Conservation (phyloP, 768 basidiomycete genomes). For the Panaeolus papilionaceus region DNA sequence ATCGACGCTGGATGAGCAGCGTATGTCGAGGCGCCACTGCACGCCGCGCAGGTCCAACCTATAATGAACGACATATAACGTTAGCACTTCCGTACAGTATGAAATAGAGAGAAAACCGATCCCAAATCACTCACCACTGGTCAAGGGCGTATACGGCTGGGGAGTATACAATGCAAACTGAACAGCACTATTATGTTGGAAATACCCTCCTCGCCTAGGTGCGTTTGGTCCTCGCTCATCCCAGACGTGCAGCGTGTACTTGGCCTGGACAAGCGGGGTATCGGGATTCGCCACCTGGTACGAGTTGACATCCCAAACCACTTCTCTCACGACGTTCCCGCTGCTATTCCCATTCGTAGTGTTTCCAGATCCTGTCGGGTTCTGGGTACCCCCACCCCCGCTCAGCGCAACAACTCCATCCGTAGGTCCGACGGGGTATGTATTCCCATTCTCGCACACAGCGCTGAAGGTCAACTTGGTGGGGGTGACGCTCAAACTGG, state of each 20-base stretch:
- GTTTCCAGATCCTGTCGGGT: conserved; percentile 53
- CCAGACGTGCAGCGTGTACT: conserved; percentile 81
- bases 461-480: conserved; percentile 82
- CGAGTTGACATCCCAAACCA: conserved; percentile 82
- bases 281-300: conserved; percentile 69
- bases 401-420: conserved; percentile 74
- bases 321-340: conserved; percentile 25
- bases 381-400: conserved; percentile 39
- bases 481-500: conserved; percentile 72
- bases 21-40: conserved; percentile 47
- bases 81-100: background rate
- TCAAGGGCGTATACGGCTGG: conserved; percentile 68
- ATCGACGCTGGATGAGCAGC: conserved; percentile 60
- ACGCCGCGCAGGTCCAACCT: conserved; percentile 66
- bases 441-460: conserved; percentile 85
- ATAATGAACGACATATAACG: background rate
- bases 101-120: background rate
- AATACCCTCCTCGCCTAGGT: conserved; percentile 61
- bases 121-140: conserved; percentile 33
- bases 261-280: conserved; percentile 74
- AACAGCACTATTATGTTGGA: conserved; percentile 72
- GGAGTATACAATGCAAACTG: conserved; percentile 89
- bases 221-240: conserved; percentile 80
- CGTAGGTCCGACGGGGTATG: conserved; percentile 86
- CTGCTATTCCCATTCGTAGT: background rate